These are phyloP conservation scores for Acanthamoeba triangularis DNA, from an alignment of 208 protist species.

Conservation along the genomic window DNA sequence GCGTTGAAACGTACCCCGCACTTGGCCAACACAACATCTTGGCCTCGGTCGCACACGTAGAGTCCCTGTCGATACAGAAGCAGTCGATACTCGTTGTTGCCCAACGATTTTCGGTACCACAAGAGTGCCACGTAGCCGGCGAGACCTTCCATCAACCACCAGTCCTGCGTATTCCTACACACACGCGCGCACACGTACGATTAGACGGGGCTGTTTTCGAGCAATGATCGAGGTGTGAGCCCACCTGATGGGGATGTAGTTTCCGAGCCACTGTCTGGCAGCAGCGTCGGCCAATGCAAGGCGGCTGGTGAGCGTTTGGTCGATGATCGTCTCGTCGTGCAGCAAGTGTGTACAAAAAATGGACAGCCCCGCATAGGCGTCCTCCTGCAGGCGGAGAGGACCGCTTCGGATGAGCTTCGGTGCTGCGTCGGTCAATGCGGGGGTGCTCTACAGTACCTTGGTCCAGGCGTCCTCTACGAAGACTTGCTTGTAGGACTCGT, in stretches of 20 bases:
- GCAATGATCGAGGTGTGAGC: neutral
- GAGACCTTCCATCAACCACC: slow-evolving; percentile 78
- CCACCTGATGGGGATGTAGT: slow-evolving; percentile 71
- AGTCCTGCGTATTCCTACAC: slow-evolving; percentile 45
- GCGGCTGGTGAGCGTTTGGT: slow-evolving; percentile 82
- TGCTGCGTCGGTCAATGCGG: too few relatives aligned
- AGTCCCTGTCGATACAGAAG: slow-evolving; percentile 20
- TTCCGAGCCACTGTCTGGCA: slow-evolving; percentile 78
- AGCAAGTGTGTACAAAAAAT: slow-evolving; percentile 81
- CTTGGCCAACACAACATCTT: slow-evolving; percentile 34
- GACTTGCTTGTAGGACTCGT: slow-evolving; percentile 82
- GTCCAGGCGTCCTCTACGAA: slow-evolving; percentile 81
- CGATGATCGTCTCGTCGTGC: slow-evolving; percentile 78
- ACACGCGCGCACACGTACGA: neutral
- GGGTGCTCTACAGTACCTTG: neutral
- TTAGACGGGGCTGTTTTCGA: too few relatives aligned
- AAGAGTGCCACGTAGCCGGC: slow-evolving; percentile 69
- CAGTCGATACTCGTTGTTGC: slow-evolving; percentile 80
- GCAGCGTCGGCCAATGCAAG: slow-evolving; percentile 8
- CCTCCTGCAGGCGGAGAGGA: neutral
- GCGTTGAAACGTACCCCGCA: slow-evolving; percentile 51
- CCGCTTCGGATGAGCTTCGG: too few relatives aligned
- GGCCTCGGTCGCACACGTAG: slow-evolving; percentile 1
- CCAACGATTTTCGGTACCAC: slow-evolving; percentile 79
- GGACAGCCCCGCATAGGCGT: slow-evolving; percentile 58